Evolutionary conservation across 2,329 filamentous ascomycete species (phyloP).

Genomic region (Verticillium albo-atrum): DNA sequence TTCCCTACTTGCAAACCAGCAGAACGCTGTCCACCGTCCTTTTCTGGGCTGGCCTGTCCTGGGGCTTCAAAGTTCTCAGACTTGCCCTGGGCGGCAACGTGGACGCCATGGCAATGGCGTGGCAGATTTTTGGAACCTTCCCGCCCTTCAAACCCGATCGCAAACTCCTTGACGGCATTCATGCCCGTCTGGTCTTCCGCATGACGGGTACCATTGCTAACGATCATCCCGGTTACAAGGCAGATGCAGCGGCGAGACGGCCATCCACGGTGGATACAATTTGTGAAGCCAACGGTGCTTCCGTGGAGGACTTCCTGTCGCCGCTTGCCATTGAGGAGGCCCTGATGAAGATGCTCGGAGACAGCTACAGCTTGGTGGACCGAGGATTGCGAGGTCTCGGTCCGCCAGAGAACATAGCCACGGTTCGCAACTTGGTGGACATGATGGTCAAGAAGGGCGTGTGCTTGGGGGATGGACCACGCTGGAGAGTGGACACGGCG

Average conservation of each 20-base stretch:
- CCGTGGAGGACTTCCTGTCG: not conserved
- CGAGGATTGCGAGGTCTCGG: not conserved
- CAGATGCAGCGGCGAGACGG: too few relatives aligned
- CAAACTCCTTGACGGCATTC: not conserved
- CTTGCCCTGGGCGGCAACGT: not conserved
- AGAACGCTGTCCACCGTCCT: not conserved
- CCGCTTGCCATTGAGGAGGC: not conserved
- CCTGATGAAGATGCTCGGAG: not conserved
- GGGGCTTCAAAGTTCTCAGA: not conserved
- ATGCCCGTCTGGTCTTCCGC: not conserved
- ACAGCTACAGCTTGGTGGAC: not conserved
- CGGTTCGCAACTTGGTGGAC: not conserved
- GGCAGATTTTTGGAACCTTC: not conserved
- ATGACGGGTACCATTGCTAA: not conserved
- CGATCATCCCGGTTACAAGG: conserved; percentile 1
- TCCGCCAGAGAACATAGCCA: not conserved
- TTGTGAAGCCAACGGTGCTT: not conserved
- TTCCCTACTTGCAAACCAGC: not conserved
- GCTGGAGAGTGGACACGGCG: not conserved
- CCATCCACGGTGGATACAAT: too few relatives aligned
- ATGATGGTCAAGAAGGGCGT: not conserved
- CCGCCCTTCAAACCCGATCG: not conserved
- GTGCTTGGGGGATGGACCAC: not conserved
- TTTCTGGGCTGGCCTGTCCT: not conserved
- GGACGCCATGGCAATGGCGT: not conserved